These are phyloP conservation scores for Skeletonema grethae DNA, from an alignment of 108 stramenopile species.

Conservation along the genomic window DNA sequence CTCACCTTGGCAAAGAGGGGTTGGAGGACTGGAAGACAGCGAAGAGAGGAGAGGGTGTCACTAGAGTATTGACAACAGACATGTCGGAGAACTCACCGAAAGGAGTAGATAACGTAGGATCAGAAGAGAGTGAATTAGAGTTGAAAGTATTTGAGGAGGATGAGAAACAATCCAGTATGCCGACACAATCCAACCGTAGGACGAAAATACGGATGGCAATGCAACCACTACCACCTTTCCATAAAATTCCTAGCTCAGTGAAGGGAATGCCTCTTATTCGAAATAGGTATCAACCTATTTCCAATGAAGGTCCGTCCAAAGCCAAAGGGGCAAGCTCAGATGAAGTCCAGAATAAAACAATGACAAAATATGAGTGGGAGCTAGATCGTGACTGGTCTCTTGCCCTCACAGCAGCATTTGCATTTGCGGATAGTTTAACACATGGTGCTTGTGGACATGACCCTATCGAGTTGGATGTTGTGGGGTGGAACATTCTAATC, in stretches of 20 bases:
- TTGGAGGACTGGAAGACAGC: constrained; percentile 41
- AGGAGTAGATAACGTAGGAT: constrained; percentile 5
- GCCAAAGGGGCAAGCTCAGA: background rate
- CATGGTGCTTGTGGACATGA: constrained; percentile 90
- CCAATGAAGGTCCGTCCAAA: constrained; percentile 13
- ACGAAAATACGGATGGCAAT: constrained; percentile 59
- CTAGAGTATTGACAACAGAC: constrained; percentile 11
- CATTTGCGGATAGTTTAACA: constrained; percentile 82
- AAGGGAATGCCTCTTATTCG: constrained; percentile 56
- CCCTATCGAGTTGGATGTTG: constrained; percentile 69
- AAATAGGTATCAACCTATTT: constrained; percentile 35
- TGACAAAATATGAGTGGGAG: constrained; percentile 71
- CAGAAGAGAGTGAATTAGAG: constrained; percentile 13
- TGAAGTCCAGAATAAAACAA: constrained; percentile 27
- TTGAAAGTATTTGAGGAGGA: constrained; percentile 18
- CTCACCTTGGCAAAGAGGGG: constrained; percentile 39
- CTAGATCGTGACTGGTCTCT: constrained; percentile 71
- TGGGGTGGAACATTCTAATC: constrained; percentile 70
- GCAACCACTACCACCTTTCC: constrained; percentile 68
- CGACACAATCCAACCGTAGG: constrained; percentile 31
- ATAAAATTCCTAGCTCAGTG: constrained; percentile 77
- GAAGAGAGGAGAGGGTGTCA: constrained; percentile 31
- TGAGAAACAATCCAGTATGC: constrained; percentile 13
- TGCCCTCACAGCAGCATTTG: constrained; percentile 77
- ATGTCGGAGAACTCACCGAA: background rate